A percentile compares a stretch with the other conserved stretches of the same genome.
Conservation (phyloP, 371 early-diverging fungal genomes). For the Rhizomucor miehei region DNA sequence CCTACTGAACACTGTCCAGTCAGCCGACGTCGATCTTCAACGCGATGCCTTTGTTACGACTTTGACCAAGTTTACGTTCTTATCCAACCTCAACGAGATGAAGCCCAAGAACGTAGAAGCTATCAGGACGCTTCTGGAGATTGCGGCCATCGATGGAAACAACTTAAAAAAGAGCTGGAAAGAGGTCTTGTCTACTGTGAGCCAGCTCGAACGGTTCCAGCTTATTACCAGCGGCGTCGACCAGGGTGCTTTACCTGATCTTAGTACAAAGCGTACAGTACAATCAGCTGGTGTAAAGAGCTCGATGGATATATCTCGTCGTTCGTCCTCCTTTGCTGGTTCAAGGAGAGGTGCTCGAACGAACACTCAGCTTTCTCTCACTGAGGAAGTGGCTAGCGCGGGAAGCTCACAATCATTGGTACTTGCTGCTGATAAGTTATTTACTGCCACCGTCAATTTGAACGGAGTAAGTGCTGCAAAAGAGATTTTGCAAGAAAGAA, state of each 20-base stretch:
- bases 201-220: slow-evolving; percentile 81
- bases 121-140: slow-evolving; percentile 78
- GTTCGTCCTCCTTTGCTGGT: slow-evolving; percentile 22
- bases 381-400: slow-evolving; percentile 51
- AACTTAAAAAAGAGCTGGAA: slow-evolving; percentile 84
- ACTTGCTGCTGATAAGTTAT: slow-evolving; percentile 82
- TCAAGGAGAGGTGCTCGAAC: slow-evolving; percentile 19
- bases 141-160: slow-evolving; percentile 83
- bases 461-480: slow-evolving; percentile 32
- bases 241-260: slow-evolving; percentile 28
- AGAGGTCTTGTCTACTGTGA: slow-evolving; percentile 85
- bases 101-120: slow-evolving; percentile 88
- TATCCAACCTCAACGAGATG: slow-evolving; percentile 78
- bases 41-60: slow-evolving; percentile 89
- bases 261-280: slow-evolving; percentile 21
- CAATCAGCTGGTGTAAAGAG: slow-evolving; percentile 6
- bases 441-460: slow-evolving; percentile 57
- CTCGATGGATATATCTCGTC: slow-evolving; percentile 33
- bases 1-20: slow-evolving; percentile 64
- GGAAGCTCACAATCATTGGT: slow-evolving; percentile 67
- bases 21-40: slow-evolving; percentile 79
- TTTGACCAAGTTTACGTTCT: slow-evolving; percentile 81
- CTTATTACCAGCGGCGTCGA: slow-evolving; percentile 55
- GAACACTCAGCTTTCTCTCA: slow-evolving; percentile 35
- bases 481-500: not conserved